A percentile compares a stretch with the other conserved stretches of the same genome.
Conservation (phyloP, 2,329 filamentous ascomycete genomes). For the Dendrostoma leiphaemia region DNA sequence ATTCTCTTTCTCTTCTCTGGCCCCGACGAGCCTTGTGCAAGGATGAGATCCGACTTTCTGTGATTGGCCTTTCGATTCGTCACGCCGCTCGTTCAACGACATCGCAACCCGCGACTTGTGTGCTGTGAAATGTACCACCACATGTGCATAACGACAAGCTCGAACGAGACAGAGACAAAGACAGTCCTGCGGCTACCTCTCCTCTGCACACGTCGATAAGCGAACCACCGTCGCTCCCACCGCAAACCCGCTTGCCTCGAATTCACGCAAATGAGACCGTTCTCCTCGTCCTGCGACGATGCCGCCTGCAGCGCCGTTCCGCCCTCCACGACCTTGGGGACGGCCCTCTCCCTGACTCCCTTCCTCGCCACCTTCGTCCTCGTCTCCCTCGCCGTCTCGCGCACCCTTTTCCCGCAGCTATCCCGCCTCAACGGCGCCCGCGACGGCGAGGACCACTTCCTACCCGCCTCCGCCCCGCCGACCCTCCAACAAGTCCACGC, state of each 20-base stretch:
- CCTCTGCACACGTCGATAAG: neutral
- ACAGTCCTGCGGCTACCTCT: neutral
- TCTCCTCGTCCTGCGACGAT: constrained; percentile 47
- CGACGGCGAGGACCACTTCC: constrained; percentile 60
- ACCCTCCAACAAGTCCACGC: constrained; percentile 57
- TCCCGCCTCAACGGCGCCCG: constrained; percentile 49
- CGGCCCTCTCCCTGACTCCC: constrained; percentile 62
- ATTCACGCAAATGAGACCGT: constrained; percentile 3
- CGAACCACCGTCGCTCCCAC: no score
- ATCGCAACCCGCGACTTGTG: neutral
- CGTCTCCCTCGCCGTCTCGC: constrained; percentile 61
- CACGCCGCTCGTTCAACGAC: neutral
- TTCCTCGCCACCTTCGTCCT: constrained; percentile 69
- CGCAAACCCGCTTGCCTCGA: no score
- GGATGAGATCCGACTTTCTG: neutral
- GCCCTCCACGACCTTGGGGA: constrained; percentile 41
- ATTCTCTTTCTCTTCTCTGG: neutral
- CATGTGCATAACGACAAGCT: neutral
- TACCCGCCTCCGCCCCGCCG: constrained; percentile 61
- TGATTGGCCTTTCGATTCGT: neutral
- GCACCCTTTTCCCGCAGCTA: constrained; percentile 71
- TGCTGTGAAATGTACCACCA: neutral
- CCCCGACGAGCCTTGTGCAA: neutral
- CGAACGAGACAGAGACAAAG: neutral
- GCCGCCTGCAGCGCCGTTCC: constrained; percentile 53